Evolutionary conservation across 2,329 filamentous ascomycete genomes (phyloP), one percentile per base, ranked within the genome.

Genomic region (Sclerotinia borealis): DNA sequence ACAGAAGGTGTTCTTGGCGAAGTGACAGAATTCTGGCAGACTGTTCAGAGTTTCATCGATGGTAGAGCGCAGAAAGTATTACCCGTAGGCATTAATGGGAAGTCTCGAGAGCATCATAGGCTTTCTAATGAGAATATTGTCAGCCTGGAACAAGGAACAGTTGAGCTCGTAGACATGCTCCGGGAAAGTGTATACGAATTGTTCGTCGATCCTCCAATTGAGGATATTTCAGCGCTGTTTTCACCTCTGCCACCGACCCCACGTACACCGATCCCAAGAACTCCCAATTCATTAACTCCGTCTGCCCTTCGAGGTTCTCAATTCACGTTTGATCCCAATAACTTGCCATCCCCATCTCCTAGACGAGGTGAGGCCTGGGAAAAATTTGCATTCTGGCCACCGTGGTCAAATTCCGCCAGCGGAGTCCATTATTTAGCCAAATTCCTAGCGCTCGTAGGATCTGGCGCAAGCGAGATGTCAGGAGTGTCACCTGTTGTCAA

Each of bases 331-430:
- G 92, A 96, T 72, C 81, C 85, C 0, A 89, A 84, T 72, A 92
- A 90, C 66, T 79, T 91, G 2, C 93, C 92, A 1, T 86, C 87
- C 13, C 87, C 88, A 1, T 91, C 90, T 0, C 91, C 92, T 0
- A 90, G 83, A 69, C 85, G 84, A 50, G 93, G 93, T 7, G 92
- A 96, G 70, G 79, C 88, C 0, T 98, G 92, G 92, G 95, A 98
- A 73, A 89, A 93, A 77, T 86, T 95, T 75, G 93, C 93, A 0
- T 99, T 98, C 76, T 98, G 93, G 93, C 93, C 93, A 4, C 95
- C 93, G 0, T 89, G 90, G 77, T 90, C 92, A 2, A 98, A 97
- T 73, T 93, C 93, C 0, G 79, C 98, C 29, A 96, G 92, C 64
- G 93, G 91, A n/a, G 91, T 93, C 1, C 86, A 96, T 74, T 97